Percentiles rank a stretch among this genome's conserved stretches.
These are phyloP conservation scores for Colletotrichum trifolii DNA, from an alignment of 2,329 filamentous ascomycete genomes.

Conservation along the genomic window DNA sequence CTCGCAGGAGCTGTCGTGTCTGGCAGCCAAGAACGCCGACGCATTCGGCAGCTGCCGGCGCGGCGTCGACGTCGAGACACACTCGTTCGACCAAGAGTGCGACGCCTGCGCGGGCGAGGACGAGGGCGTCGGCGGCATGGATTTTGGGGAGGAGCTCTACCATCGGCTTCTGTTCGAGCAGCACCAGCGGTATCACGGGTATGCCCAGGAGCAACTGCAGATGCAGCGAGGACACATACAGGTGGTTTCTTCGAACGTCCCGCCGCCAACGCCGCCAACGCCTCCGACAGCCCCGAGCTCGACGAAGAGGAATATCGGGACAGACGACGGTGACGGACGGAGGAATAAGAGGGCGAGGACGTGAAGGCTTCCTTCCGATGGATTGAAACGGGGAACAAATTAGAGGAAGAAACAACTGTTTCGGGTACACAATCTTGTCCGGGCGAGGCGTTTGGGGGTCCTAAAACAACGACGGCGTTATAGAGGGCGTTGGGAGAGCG, in stretches of 20 bases:
- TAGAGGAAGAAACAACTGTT: no score
- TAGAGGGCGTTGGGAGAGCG: neutral
- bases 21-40: conserved; percentile 61
- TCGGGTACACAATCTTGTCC: neutral
- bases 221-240: neutral
- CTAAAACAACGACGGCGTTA: neutral
- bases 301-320: conserved; percentile 11
- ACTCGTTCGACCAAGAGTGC: conserved; percentile 61
- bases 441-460: conserved; percentile 23
- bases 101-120: conserved; percentile 54
- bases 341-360: conserved; percentile 31
- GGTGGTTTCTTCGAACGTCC: neutral
- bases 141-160: conserved; percentile 41
- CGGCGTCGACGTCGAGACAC: conserved; percentile 55
- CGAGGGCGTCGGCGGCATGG: conserved; percentile 55
- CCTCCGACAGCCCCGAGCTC: neutral
- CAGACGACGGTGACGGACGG: conserved; percentile 17
- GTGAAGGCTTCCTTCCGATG: neutral
- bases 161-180: conserved; percentile 8
- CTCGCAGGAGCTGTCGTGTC: conserved; percentile 58
- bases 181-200: conserved; percentile 10
- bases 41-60: conserved; percentile 55
- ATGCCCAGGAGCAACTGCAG: conserved; percentile 14
- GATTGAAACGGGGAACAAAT: no score
- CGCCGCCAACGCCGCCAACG: conserved; percentile 3